These are phyloP conservation scores for Leccinum uliginosum DNA, from an alignment of 768 basidiomycete species.

Conservation along the genomic window DNA sequence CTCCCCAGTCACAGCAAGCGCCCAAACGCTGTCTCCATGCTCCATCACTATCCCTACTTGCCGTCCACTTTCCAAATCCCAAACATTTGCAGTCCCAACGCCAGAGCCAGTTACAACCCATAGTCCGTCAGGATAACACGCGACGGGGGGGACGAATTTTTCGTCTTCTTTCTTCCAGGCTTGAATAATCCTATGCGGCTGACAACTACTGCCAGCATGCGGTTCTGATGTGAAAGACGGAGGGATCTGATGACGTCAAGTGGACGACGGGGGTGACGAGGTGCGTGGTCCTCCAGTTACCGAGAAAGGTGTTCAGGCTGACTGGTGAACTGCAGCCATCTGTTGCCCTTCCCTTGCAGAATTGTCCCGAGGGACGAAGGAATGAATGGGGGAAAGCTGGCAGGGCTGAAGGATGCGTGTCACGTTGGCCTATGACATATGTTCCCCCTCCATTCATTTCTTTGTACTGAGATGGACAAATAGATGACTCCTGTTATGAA, in stretches of 20 bases:
- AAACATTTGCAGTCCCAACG: not conserved
- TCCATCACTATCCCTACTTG: not conserved
- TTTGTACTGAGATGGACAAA: not conserved
- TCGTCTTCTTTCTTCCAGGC: no score
- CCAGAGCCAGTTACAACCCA: not conserved
- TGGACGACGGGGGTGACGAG: not conserved
- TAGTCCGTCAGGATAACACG: not conserved
- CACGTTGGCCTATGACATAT: not conserved
- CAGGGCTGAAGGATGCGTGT: not conserved
- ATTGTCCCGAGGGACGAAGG: not conserved
- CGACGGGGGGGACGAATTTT: no score
- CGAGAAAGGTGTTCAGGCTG: not conserved
- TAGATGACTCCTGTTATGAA: not conserved
- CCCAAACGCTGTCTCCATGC: not conserved
- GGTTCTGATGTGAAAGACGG: no score
- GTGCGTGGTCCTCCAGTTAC: not conserved
- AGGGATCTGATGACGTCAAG: not conserved
- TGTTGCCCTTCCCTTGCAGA: not conserved
- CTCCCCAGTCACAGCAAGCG: not conserved
- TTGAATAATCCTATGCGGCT: no score
- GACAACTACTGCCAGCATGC: no score
- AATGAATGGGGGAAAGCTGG: not conserved
- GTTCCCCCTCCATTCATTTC: not conserved
- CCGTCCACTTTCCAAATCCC: not conserved
- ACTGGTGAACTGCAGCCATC: not conserved